These are phyloP conservation scores for Microthlaspi erraticum DNA, from an alignment of 345 rosid genomes.

Conservation along the genomic window DNA sequence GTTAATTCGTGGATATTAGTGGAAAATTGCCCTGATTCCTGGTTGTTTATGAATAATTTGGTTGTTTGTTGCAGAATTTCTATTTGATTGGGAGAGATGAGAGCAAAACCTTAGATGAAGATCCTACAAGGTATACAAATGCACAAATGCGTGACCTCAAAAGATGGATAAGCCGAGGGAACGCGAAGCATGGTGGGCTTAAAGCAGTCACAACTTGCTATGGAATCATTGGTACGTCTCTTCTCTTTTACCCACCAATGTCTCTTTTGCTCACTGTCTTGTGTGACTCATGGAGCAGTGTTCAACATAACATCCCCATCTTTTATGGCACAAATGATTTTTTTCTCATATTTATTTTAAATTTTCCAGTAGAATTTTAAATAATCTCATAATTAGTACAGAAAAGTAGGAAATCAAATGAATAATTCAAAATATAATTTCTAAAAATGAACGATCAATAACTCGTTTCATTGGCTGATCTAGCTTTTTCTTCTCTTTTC, in stretches of 20 bases:
- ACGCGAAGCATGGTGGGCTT: conserved; percentile 67
- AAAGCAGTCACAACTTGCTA: conserved; percentile 67
- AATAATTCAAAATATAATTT: too few species aligned
- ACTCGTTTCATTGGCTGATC: too few species aligned
- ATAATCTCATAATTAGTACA: too few species aligned
- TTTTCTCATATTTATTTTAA: neutral
- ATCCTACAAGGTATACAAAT: conserved; percentile 63
- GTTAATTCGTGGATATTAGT: too few species aligned
- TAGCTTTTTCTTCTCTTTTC: too few species aligned
- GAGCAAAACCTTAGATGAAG: conserved; percentile 60
- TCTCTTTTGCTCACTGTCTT: too few species aligned
- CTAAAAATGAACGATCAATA: too few species aligned
- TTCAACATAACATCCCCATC: neutral
- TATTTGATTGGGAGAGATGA: conserved; percentile 89
- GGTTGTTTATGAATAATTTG: too few species aligned
- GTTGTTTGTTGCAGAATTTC: conserved; percentile 57
- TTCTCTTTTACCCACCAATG: neutral
- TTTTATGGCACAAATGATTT: too few species aligned
- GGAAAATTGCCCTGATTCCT: too few species aligned
- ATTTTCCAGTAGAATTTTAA: too few species aligned
- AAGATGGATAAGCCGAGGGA: conserved; percentile 65
- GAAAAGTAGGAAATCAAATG: too few species aligned
- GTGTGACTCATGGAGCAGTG: conserved; percentile 10
- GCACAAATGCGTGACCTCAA: conserved; percentile 60
- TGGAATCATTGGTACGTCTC: conserved; percentile 76